Percentiles rank a stretch among this genome's conserved stretches.
Conservation (phyloP, 176 grass and related monocot genomes). For the Avena sativa region DNA sequence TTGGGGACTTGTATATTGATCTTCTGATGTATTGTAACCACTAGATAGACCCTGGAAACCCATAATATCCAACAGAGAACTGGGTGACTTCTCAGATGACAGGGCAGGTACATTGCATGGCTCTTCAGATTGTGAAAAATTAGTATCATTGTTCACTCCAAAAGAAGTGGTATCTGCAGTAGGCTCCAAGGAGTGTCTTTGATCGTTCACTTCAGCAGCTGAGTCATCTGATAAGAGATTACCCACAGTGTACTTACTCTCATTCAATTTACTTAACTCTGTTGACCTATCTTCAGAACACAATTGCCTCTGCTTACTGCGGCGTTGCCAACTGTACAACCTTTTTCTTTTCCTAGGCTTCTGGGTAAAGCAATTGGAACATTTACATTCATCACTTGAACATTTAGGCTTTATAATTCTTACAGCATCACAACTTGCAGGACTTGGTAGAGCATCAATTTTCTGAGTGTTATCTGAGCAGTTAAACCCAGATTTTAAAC, state of each 20-base stretch:
- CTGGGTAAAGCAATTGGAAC: conserved; percentile 25
- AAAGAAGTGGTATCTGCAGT: conserved; percentile 21
- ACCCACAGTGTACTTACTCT: background rate
- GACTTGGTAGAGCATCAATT: conserved; percentile 39
- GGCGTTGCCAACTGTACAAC: conserved; percentile 53
- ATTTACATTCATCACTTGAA: conserved; percentile 32
- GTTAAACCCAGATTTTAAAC: conserved; percentile 26
- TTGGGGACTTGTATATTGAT: conserved; percentile 22
- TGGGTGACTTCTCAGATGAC: conserved; percentile 24
- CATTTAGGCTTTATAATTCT: conserved; percentile 23
- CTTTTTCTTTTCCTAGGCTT: conserved; percentile 56
- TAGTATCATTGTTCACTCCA: conserved; percentile 13
- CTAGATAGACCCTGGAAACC: background rate
- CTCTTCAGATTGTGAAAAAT: conserved; percentile 29
- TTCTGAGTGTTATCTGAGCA: conserved; percentile 30
- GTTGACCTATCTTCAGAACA: conserved; percentile 28
- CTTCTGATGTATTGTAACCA: conserved; percentile 24
- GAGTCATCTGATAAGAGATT: conserved; percentile 5
- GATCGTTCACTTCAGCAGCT: conserved; percentile 26
- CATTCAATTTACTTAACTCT: conserved; percentile 36
- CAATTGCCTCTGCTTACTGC: conserved; percentile 43
- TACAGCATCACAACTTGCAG: conserved; percentile 24
- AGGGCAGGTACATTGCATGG: background rate
- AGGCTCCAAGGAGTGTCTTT: conserved; percentile 22
- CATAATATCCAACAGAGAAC: conserved; percentile 20